Evolutionary conservation across 169 alveolate species (phyloP).

Genomic region (Plasmodium chabaudi): DNA sequence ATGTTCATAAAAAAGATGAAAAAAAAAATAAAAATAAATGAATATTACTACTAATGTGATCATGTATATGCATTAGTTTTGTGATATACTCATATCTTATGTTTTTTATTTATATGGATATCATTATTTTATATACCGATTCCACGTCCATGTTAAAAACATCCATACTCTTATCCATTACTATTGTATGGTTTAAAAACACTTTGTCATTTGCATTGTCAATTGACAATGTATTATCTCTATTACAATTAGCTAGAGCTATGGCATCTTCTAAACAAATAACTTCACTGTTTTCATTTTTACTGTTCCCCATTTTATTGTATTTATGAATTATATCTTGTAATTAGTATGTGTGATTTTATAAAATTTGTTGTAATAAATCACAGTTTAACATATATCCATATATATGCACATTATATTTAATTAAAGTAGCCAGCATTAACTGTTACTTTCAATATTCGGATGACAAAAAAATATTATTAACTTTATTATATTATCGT

Average conservation of each 20-base stretch:
- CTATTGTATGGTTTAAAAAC: slow-evolving; percentile 35
- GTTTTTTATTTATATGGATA: slow-evolving; percentile 4
- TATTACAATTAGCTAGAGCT: slow-evolving; percentile 13
- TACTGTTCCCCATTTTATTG: slow-evolving; percentile 12
- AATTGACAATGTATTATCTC: slow-evolving; percentile 61
- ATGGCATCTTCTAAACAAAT: slow-evolving; percentile 37
- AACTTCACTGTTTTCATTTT: slow-evolving; percentile 9
- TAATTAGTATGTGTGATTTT: background rate
- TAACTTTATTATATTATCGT: too few species aligned
- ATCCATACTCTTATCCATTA: slow-evolving; percentile 37
- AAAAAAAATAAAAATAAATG: slow-evolving; percentile 32
- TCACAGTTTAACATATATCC: too few species aligned
- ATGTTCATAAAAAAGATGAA: slow-evolving; percentile 5
- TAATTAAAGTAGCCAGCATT: too few species aligned
- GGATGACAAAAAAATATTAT: too few species aligned
- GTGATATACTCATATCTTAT: background rate
- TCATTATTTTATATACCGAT: slow-evolving; percentile 10
- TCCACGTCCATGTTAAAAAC: slow-evolving; percentile 60
- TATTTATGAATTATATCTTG: slow-evolving; percentile 6
- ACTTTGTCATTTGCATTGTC: slow-evolving; percentile 49
- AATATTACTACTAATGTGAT: background rate
- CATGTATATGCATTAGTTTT: background rate
- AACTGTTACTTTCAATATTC: too few species aligned
- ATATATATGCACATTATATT: too few species aligned
- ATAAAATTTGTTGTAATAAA: too few species aligned